These are phyloP conservation scores for Colletotrichum tabaci DNA, from an alignment of 2,329 filamentous ascomycete species.

Conservation along the genomic window DNA sequence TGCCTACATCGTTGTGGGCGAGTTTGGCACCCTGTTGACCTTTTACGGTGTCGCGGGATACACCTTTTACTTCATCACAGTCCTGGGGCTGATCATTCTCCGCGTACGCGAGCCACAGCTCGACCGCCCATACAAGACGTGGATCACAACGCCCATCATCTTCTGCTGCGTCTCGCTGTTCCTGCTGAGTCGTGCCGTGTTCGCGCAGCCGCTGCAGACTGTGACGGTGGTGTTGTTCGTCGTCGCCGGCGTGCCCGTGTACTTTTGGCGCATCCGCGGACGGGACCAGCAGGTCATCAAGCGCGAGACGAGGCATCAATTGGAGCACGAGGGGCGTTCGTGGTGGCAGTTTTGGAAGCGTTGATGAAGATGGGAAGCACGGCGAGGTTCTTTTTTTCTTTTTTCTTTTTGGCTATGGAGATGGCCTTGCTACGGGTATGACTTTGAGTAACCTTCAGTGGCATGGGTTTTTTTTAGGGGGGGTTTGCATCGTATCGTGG, in stretches of 20 bases:
- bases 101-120: constrained; percentile 89
- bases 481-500: neutral
- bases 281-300: constrained; percentile 67
- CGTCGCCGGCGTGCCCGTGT: constrained; percentile 85
- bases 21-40: constrained; percentile 92
- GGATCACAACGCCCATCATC: constrained; percentile 97
- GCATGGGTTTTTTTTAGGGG: neutral
- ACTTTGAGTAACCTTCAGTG: constrained; percentile 4
- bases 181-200: constrained; percentile 87
- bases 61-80: constrained; percentile 96
- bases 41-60: constrained; percentile 99
- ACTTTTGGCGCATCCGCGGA: constrained; percentile 86
- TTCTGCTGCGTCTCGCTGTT: constrained; percentile 99
- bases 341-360: constrained; percentile 76
- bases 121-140: constrained; percentile 93
- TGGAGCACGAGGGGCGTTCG: constrained; percentile 48
- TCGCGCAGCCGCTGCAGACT: constrained; percentile 92
- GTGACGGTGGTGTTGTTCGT: constrained; percentile 90
- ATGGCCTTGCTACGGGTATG: neutral
- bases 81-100: constrained; percentile 92
- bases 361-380: constrained; percentile 43
- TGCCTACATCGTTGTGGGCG: constrained; percentile 86
- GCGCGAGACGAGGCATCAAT: constrained; percentile 51
- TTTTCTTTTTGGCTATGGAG: neutral
- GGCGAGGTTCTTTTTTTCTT: no score